phyloP scores from a whole-genome alignment of 768 basidiomycete species.

The Amanita muscaria region DNA sequence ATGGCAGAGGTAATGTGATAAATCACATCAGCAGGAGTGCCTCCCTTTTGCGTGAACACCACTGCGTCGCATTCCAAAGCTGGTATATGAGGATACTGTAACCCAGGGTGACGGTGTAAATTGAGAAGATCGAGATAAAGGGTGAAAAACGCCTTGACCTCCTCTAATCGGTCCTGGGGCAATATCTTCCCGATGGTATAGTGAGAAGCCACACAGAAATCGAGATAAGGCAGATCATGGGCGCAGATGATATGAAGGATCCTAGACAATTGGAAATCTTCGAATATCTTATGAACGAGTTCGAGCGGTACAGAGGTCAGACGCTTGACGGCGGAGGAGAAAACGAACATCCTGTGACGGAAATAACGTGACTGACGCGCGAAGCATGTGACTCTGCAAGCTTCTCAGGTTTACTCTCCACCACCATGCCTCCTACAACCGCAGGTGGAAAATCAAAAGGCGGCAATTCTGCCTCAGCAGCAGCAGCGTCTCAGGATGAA shows the following conservation, averaged over 20 bases:
- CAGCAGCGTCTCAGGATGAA: slow-evolving; percentile 23
- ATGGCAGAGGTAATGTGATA: slow-evolving; percentile 10
- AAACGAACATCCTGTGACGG: no score
- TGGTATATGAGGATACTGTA: slow-evolving; percentile 9
- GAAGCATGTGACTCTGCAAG: slow-evolving; percentile 4
- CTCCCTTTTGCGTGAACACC: not conserved
- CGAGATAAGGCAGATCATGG: slow-evolving; percentile 18
- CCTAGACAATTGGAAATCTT: slow-evolving; percentile 18
- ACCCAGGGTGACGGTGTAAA: slow-evolving; percentile 1
- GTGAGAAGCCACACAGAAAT: slow-evolving; percentile 16
- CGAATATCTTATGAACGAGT: slow-evolving; percentile 20
- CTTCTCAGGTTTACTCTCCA: not conserved
- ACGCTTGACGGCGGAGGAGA: slow-evolving; percentile 13
- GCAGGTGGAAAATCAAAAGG: slow-evolving; percentile 55
- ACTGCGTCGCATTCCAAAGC: slow-evolving; percentile 8
- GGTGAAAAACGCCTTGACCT: slow-evolving; percentile 13
- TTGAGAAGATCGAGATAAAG: slow-evolving; percentile 16
- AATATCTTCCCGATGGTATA: slow-evolving; percentile 11
- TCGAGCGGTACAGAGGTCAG: slow-evolving; percentile 18
- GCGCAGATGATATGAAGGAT: slow-evolving; percentile 17
- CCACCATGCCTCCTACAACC: slow-evolving; percentile 5
- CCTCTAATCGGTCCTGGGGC: slow-evolving; percentile 7
- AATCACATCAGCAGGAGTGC: not conserved
- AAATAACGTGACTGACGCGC: slow-evolving; percentile 4
- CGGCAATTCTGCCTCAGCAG: slow-evolving; percentile 25